phyloP scores from a whole-genome alignment of 768 basidiomycete genomes.

The Trametes punicea region DNA sequence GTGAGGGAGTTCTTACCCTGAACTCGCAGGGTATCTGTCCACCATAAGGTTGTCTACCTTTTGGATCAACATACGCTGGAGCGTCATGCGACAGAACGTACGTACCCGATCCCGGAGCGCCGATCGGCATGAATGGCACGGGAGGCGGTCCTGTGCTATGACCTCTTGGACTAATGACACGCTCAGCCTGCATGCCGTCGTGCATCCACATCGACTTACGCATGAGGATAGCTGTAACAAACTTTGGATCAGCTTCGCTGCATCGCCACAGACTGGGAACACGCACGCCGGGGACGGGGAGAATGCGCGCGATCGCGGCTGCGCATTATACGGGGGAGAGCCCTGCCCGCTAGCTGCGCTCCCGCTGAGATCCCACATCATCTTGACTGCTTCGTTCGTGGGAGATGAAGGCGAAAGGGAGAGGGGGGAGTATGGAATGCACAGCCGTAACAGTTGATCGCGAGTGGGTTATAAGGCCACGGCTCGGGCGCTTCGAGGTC shows the following conservation, averaged over 20 bases:
- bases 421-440: slow-evolving; percentile 9
- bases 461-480: slow-evolving; percentile 11
- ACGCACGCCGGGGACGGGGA: slow-evolving; percentile 8
- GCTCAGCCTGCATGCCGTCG: not conserved
- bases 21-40: not conserved
- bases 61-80: not conserved
- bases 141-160: slow-evolving; percentile 4
- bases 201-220: slow-evolving; percentile 2
- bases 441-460: slow-evolving; percentile 14
- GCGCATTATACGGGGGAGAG: not conserved
- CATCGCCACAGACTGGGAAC: slow-evolving; percentile 4
- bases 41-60: slow-evolving; percentile 1
- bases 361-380: slow-evolving; percentile 21
- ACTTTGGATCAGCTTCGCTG: not conserved
- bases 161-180: not conserved
- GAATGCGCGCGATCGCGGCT: not conserved
- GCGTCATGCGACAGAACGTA: not conserved
- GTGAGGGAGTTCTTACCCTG: not conserved
- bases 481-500: slow-evolving; percentile 3
- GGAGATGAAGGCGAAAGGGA: not conserved
- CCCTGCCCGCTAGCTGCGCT: slow-evolving; percentile 8
- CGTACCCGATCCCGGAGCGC: slow-evolving; percentile 8
- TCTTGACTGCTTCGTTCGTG: not conserved
- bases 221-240: not conserved
- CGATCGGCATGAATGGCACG: slow-evolving; percentile 19